Evolutionary conservation across 2,329 filamentous ascomycete species (phyloP), one percentile per base, ranked within the genome.

Genomic region (Monilinia fructicola): DNA sequence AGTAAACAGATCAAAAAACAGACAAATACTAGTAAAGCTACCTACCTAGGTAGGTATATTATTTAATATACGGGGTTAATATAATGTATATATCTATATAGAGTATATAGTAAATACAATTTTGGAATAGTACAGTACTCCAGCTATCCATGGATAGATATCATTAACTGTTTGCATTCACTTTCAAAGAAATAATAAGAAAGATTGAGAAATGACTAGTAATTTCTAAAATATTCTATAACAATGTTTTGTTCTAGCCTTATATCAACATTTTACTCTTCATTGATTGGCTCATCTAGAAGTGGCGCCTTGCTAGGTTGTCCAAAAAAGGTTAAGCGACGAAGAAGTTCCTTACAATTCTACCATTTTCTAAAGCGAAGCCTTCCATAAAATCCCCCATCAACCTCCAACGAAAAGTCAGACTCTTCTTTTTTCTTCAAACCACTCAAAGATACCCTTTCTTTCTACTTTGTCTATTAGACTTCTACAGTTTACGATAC

Each of bases 361-460:
- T 60, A 65, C 35, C 54, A 61, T 65, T 65, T 65, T 65, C 64
- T 65, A 65, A 16, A 65, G 64, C 44, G 38, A 65, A 35, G 31
- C 64, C 42, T 64, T 54, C 54, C 64, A 65, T 60, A 60, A 60
- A 65, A 61, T 46, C 52, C 53, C 63, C 46, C 44, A n/a, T 48
- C 21, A 23, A 46, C 44, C 44, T n/a, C 46, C 63, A 53, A n/a
- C 54, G 46, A 65, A 61, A 59, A 59, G 14, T 11, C 44, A 11
- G 26, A n/a, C n/a, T 61, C 53, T 65, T 44, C 50, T 31, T 14
- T 60, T 26, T 60, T 60, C 64, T 52, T 59, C 54, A 52, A 38
- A 65, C 46, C 44, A 56, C 26, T 65, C 44, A 23, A 65, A 65
- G 64, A 65, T 65, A 65, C 64, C 64, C 64, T 65, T 61, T 44